A percentile compares a stretch with the other conserved stretches of the same genome.
phyloP scores from a whole-genome alignment of 306 rosid genomes.

The Ormosia semicastrata region DNA sequence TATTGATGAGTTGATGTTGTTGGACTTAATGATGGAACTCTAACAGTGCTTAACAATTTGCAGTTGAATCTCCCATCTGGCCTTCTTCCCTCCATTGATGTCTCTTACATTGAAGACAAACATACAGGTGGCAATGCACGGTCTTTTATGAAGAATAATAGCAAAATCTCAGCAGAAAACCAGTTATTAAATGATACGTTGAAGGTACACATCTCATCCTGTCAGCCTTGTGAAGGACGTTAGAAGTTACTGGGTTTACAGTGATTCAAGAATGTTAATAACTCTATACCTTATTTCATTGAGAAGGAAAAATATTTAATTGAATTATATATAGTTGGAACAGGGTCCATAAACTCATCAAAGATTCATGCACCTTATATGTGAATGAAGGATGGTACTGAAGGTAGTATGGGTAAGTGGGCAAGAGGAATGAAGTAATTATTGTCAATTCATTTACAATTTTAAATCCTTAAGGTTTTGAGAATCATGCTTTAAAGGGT shows the following conservation, averaged over 20 bases:
- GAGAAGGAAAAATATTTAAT: background rate
- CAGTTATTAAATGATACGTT: constrained; percentile 55
- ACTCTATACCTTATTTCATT: background rate
- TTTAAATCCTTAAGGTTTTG: background rate
- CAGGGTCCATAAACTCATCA: constrained; percentile 10
- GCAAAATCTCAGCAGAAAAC: constrained; percentile 39
- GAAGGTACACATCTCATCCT: constrained; percentile 50
- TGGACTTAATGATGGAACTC: constrained; percentile 22
- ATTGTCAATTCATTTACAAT: background rate
- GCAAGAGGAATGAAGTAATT: constrained; percentile 7
- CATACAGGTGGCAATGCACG: constrained; percentile 40
- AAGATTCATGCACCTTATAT: constrained; percentile 13
- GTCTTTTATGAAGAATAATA: constrained; percentile 41
- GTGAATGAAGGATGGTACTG: background rate
- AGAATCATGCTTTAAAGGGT: background rate
- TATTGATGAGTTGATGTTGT: constrained; percentile 17
- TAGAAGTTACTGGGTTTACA: background rate
- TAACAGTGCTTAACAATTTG: constrained; percentile 25
- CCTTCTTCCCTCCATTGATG: constrained; percentile 64
- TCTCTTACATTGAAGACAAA: constrained; percentile 45
- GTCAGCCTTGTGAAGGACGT: constrained; percentile 10
- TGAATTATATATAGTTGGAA: constrained; percentile 10
- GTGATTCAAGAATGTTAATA: constrained; percentile 9
- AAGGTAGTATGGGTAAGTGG: constrained; percentile 15
- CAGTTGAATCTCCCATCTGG: constrained; percentile 80